Evolutionary conservation across 179 eudicot species (phyloP).

Genomic region (Carnegiea gigantea): DNA sequence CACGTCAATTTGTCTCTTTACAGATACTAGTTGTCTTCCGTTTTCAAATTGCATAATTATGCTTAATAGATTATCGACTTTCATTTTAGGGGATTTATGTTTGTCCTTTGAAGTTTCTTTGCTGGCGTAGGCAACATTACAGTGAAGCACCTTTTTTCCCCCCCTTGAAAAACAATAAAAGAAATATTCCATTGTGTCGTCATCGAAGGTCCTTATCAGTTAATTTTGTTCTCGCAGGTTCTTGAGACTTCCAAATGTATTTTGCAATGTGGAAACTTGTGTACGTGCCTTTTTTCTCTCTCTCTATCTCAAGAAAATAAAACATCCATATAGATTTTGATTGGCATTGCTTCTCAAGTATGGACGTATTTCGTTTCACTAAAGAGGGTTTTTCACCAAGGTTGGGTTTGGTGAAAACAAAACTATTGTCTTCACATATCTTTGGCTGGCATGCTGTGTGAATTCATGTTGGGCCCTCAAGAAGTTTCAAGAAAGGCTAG

Average conservation of each 20-base stretch:
- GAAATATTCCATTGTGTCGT: neutral
- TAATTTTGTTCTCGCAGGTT: slow-evolving; percentile 50
- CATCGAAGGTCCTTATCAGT: slow-evolving; percentile 9
- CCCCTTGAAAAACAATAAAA: no score
- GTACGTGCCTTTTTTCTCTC: slow-evolving; percentile 51
- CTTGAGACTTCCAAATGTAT: slow-evolving; percentile 80
- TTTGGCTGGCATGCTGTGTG: neutral
- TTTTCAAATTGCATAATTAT: neutral
- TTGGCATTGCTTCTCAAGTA: slow-evolving; percentile 7
- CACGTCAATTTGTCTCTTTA: neutral
- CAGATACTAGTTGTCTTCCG: neutral
- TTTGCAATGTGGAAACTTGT: slow-evolving; percentile 64
- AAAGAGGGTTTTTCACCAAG: neutral
- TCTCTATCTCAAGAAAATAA: neutral
- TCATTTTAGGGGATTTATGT: neutral
- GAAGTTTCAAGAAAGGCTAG: no score
- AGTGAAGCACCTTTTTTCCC: no score
- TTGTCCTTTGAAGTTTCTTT: slow-evolving; percentile 10
- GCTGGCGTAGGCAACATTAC: neutral
- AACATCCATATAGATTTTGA: neutral
- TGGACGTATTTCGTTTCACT: neutral
- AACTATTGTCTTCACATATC: no score
- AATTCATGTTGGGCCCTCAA: no score
- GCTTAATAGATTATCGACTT: neutral
- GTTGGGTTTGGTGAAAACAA: neutral